Evolutionary conservation across 345 rosid genomes (phyloP), one percentile per base, ranked within the genome.

Genomic region (Bruguiera sexangula): DNA sequence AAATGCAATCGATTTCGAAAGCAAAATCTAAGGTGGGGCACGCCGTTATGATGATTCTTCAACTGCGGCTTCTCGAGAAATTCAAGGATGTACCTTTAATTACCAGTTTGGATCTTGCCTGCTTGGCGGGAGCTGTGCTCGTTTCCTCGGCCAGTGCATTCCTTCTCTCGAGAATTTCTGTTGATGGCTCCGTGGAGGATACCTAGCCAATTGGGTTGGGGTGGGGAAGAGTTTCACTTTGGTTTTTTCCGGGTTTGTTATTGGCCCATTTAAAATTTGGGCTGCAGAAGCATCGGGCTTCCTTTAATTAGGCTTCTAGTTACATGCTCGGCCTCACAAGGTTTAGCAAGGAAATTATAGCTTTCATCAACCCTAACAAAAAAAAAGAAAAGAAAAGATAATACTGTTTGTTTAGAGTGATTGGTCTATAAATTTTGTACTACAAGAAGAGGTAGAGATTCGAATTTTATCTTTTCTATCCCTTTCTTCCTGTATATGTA

Each of bases 11-110:
- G 2, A 83, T 91, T 46, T 80, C 86, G 24, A 80, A 82, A 73
- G 88, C 91, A 10, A 87, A 89, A 70, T 82, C 89, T 22, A 87
- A 76, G 80, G 83, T 89, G 2, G 97, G 91, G 37, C 88, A 85
- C 22, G 90, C 93, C 3, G 74, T 89, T 61, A 68, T 82, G 81
- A 86, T 89, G 89, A 79, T 85, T 59, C 88, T 92, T 71, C 96
- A 89, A 69, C 93, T 82, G 53, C 93, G 88, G 60, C 71, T 89
- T 75, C 36, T 89, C 63, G 92, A 86, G 70, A 92, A 89, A 73
- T 89, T 92, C 83, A 80, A 71, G 70, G 79, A 70, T n/a, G 36
- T 84, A 37, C 91, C 93, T 20, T 29, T 86, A 37, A 63, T 73
- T 10, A 86, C 83, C 10, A 75, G 87, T 68, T 62, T 85, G 72